Evolutionary conservation across 768 basidiomycete genomes (phyloP).

Genomic region (Omphalotus guepiniiformis): DNA sequence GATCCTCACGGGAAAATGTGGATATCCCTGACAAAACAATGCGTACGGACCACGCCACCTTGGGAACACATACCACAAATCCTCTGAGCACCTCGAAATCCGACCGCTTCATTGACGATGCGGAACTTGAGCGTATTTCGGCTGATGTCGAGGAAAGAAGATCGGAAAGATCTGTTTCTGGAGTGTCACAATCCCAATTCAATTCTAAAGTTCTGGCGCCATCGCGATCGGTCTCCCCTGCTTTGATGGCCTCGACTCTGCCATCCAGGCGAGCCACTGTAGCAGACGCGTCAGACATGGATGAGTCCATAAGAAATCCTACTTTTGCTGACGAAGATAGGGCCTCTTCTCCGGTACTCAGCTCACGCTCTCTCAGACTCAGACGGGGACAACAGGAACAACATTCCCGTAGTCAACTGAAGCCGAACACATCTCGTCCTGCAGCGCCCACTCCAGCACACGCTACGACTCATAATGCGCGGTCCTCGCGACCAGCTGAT

Average conservation of each 20-base stretch:
- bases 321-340: not conserved
- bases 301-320: not conserved
- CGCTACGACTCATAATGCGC: slow-evolving; percentile 17
- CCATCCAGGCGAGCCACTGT: not conserved
- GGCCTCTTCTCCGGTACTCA: not conserved
- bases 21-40: slow-evolving; percentile 39
- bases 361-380: not conserved
- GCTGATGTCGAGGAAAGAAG: slow-evolving; percentile 65
- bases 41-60: slow-evolving; percentile 51
- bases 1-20: slow-evolving; percentile 24
- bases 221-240: slow-evolving; percentile 3
- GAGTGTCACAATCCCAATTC: slow-evolving; percentile 6
- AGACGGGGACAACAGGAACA: not conserved
- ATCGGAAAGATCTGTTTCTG: slow-evolving; percentile 23
- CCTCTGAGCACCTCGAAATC: slow-evolving; percentile 18
- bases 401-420: not conserved
- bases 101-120: slow-evolving; percentile 46
- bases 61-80: slow-evolving; percentile 33
- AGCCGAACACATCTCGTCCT: slow-evolving; percentile 21
- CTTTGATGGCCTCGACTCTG: not conserved
- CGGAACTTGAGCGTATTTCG: slow-evolving; percentile 59
- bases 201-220: not conserved
- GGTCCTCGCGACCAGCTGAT: not conserved
- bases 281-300: not conserved
- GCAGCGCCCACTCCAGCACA: slow-evolving; percentile 33